Evolutionary conservation across 2,329 filamentous ascomycete species (phyloP), one percentile per base, ranked within the genome.

Genomic region (Trichoderma pleuroti): DNA sequence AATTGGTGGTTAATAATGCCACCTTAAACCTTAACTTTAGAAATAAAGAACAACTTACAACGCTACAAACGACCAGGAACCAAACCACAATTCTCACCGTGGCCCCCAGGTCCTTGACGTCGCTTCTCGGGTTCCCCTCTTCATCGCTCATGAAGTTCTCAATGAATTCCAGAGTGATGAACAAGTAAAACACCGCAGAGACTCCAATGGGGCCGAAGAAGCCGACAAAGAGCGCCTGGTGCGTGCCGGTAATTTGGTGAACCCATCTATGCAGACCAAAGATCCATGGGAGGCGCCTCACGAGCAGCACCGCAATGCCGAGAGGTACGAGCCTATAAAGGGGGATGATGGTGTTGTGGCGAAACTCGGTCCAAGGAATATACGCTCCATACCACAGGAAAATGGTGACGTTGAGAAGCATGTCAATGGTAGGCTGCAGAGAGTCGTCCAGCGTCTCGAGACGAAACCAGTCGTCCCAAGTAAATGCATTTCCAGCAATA

Each of bases 151-250:
- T 76, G 2, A 78, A 76, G 71, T 81, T 34, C 79, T 81, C 63
- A 21, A 98, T 83, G 72, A 94, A 97, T 28, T 97, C 92, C 1
- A 92, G 80, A 52, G 88, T 91, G 72, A 97, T 84, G 76, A 94
- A 97, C 7, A 98, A 85, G 78, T 98, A 97, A 78, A 97, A 98
- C 24, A 97, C 87, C 1, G 93, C 94, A 18, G 92, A 93, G 1
- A 97, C 94, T 3, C 95, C 94, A 70, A 98, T 94, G 0, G 94
- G 94, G 0, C 94, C 94, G 74, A 98, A 98, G 83, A 97, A 97
- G 0, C 94, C 94, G 9, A 96, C 92, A 76, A 97, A 97, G 0
- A 92, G 81, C 2, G 93, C 93, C 74, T 97, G 93, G 5, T 88
- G 86, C 34, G 87, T 80, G 52, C 91, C 85, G 70, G 93, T 88